A percentile compares a stretch with the other conserved stretches of the same genome.
phyloP scores from a whole-genome alignment of 1,284 basidiomycete species.

The Nidula niveotomentosa region DNA sequence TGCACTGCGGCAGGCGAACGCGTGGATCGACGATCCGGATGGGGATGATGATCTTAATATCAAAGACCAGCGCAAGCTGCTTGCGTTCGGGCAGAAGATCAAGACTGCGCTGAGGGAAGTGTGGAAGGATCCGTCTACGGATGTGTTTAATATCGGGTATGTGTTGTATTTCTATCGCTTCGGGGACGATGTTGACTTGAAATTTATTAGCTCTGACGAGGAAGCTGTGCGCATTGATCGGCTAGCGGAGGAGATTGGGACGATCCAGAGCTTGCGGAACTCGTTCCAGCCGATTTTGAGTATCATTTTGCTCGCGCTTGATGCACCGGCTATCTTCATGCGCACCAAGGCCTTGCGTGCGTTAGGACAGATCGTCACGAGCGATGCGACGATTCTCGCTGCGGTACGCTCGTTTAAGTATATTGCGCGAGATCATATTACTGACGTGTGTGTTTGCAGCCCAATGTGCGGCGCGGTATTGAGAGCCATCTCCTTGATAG shows the following conservation, averaged over 20 bases:
- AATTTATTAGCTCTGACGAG: slow-evolving; percentile 55
- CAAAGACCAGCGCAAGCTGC: slow-evolving; percentile 34
- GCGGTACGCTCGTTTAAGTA: slow-evolving; percentile 45
- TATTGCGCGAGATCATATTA: slow-evolving; percentile 4
- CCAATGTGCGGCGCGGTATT: slow-evolving; percentile 78
- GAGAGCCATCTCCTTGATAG: slow-evolving; percentile 88
- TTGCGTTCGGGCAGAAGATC: slow-evolving; percentile 50
- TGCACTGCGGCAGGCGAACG: slow-evolving; percentile 55
- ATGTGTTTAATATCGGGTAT: slow-evolving; percentile 79
- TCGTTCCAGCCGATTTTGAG: slow-evolving; percentile 82
- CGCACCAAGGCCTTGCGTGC: slow-evolving; percentile 90
- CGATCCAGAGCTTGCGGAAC: slow-evolving; percentile 68
- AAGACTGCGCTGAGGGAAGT: slow-evolving; percentile 62
- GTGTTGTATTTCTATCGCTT: slow-evolving; percentile 12
- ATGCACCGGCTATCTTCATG: slow-evolving; percentile 82
- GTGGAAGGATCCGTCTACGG: slow-evolving; percentile 65
- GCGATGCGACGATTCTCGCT: slow-evolving; percentile 81
- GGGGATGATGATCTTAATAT: slow-evolving; percentile 36
- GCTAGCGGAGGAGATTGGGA: slow-evolving; percentile 74
- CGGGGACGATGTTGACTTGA: too few species aligned
- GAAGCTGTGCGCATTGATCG: slow-evolving; percentile 65
- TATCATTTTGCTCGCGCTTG: slow-evolving; percentile 74
- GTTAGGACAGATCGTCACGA: slow-evolving; percentile 81
- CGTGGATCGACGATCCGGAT: slow-evolving; percentile 38
- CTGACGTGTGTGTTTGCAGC: slow-evolving; percentile 33